These are phyloP conservation scores for Termitomyces sp. DNA, from an alignment of 768 basidiomycete genomes.

Conservation along the genomic window DNA sequence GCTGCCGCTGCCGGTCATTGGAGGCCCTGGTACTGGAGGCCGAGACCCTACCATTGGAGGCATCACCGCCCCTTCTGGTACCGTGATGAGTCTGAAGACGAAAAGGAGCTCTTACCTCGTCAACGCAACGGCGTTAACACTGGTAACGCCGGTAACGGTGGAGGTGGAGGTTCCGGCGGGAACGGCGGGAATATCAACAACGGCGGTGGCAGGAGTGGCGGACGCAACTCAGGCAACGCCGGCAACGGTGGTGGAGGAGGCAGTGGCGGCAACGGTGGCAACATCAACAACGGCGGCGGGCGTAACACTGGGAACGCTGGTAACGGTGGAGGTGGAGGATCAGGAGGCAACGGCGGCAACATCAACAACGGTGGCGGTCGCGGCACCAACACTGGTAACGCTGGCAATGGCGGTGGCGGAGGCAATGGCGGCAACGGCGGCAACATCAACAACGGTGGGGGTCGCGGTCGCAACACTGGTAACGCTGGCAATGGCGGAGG, in stretches of 20 bases:
- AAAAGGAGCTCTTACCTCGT: background rate
- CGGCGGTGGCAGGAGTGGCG: background rate
- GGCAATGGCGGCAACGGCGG: background rate
- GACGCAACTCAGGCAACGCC: background rate
- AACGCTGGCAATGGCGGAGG: slow-evolving; percentile 1
- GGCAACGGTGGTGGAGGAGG: background rate
- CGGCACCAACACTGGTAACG: background rate
- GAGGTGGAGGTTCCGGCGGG: background rate
- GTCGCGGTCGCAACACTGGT: background rate
- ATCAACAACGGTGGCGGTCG: background rate
- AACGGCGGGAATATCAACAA: background rate
- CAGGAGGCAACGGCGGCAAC: background rate
- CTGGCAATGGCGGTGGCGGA: background rate
- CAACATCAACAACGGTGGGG: background rate
- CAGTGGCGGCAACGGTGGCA: background rate
- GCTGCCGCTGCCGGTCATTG: background rate
- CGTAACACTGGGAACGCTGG: background rate
- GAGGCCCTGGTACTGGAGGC: background rate
- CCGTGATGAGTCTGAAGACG: background rate
- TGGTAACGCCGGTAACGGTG: background rate
- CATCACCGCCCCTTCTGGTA: background rate
- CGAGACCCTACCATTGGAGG: background rate
- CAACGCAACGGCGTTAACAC: background rate
- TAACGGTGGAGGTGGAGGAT: background rate
- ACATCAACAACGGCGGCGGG: background rate